These are phyloP conservation scores for Taphrina wiesneri DNA, from an alignment of 1,139 yeast genomes.

Conservation along the genomic window DNA sequence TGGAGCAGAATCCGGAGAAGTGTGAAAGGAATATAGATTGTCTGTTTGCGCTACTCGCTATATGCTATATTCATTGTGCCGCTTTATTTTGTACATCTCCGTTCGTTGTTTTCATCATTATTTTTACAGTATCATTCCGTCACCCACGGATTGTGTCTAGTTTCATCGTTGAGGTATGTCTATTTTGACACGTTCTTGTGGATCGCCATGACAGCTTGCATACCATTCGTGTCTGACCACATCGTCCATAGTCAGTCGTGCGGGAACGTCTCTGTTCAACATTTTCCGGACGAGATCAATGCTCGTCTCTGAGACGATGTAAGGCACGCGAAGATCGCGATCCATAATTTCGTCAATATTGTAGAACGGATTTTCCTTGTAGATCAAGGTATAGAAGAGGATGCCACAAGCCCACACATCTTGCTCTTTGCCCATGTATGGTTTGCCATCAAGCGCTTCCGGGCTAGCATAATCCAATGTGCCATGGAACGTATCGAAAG, in stretches of 20 bases:
- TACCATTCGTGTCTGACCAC: slow-evolving; percentile 69
- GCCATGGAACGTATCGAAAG: slow-evolving; percentile 95
- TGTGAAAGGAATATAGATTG: background rate
- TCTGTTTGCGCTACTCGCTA: background rate
- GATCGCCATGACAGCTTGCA: slow-evolving; percentile 23
- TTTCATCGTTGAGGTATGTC: slow-evolving; percentile 6
- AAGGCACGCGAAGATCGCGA: slow-evolving; percentile 73
- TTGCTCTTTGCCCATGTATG: slow-evolving; percentile 89
- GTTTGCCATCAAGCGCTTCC: slow-evolving; percentile 83
- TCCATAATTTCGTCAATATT: slow-evolving; percentile 82
- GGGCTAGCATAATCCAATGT: slow-evolving; percentile 97
- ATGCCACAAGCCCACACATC: slow-evolving; percentile 98
- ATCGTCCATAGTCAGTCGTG: slow-evolving; percentile 72
- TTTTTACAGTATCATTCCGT: background rate
- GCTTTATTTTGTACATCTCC: background rate
- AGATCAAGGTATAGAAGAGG: slow-evolving; percentile 80
- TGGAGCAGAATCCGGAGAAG: background rate
- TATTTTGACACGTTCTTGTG: slow-evolving; percentile 19
- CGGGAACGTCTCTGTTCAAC: slow-evolving; percentile 61
- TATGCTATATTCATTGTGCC: background rate
- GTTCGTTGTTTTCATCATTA: background rate
- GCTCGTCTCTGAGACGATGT: slow-evolving; percentile 57
- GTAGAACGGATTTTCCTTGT: slow-evolving; percentile 92
- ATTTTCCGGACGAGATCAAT: slow-evolving; percentile 63
- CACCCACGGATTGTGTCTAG: background rate